These are phyloP conservation scores for Solanum rostratum DNA, from an alignment of 257 asterid genomes.

Conservation along the genomic window DNA sequence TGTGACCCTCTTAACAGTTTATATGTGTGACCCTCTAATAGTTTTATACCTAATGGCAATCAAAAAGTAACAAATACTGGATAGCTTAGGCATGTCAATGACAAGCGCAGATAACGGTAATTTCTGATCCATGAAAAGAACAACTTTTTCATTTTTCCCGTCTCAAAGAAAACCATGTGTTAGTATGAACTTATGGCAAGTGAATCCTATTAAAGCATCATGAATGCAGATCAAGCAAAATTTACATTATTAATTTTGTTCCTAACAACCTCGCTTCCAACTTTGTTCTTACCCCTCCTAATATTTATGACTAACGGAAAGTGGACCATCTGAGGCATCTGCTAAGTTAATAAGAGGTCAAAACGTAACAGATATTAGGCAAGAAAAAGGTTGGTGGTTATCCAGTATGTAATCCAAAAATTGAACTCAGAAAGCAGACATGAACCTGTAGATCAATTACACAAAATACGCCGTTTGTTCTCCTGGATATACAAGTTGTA, in stretches of 20 bases:
- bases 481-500: neutral
- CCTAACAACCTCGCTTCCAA: neutral
- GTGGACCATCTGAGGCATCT: neutral
- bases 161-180: neutral
- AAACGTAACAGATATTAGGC: neutral
- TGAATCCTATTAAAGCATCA: neutral
- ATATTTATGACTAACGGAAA: neutral
- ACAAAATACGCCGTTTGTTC: neutral
- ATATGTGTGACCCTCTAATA: neutral
- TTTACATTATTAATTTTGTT: neutral
- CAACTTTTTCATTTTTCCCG: neutral
- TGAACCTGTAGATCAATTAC: neutral
- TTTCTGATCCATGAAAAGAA: neutral
- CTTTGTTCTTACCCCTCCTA: neutral
- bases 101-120: neutral
- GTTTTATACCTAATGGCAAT: neutral
- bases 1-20: neutral
- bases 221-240: neutral
- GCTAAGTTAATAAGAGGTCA: neutral
- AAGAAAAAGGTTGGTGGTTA: neutral
- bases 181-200: neutral
- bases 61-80: neutral
- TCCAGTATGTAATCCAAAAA: neutral
- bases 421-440: neutral
- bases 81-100: neutral